Percentiles rank a stretch among this genome's conserved stretches.
These are phyloP conservation scores for Solanum arcanum DNA, from an alignment of 257 asterid species.

Conservation along the genomic window DNA sequence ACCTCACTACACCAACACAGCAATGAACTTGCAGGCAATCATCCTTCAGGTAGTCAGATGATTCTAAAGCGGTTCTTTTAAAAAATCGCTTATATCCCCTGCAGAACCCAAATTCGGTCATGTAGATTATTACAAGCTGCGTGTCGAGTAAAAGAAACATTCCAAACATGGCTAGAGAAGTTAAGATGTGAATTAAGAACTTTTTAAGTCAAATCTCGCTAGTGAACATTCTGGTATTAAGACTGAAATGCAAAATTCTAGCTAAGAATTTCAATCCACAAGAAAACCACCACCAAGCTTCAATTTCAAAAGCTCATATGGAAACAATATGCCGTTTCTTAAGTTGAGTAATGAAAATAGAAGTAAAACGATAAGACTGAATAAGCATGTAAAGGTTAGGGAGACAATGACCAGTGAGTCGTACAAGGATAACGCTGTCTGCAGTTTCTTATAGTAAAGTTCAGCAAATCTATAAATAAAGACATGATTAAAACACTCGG, in stretches of 20 bases:
- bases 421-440: neutral
- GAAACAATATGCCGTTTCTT: neutral
- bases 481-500: neutral
- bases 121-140: neutral
- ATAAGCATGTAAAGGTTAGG: neutral
- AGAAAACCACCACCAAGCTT: neutral
- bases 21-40: constrained; percentile 89
- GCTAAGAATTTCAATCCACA: neutral
- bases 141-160: neutral
- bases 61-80: constrained; percentile 62
- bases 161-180: neutral
- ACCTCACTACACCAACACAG: constrained; percentile 82
- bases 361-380: neutral
- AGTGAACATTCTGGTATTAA: neutral
- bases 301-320: neutral
- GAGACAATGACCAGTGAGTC: neutral
- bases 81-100: constrained; percentile 92
- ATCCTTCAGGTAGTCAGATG: constrained; percentile 79
- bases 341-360: neutral
- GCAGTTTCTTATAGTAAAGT: neutral
- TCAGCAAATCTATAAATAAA: neutral
- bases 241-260: neutral
- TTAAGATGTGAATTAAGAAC: neutral
- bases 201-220: neutral
- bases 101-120: constrained; percentile 13